phyloP scores from a whole-genome alignment of 805 yeast species.

The Maudiozyma serrabonitensis region DNA sequence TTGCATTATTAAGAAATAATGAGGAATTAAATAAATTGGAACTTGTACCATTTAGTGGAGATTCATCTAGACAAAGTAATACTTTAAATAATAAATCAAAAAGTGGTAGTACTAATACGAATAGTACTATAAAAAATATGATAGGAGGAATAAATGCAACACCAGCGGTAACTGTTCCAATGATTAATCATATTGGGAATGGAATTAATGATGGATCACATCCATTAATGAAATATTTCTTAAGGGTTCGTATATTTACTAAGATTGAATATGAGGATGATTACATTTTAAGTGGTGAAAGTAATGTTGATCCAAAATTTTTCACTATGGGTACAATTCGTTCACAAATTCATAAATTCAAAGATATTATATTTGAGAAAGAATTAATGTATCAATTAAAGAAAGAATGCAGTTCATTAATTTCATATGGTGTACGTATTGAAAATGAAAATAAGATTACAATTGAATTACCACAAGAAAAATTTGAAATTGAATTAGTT shows the following conservation, averaged over 20 bases:
- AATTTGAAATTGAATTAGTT: slow-evolving; percentile 55
- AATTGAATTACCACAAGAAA: slow-evolving; percentile 54
- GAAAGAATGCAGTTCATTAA: slow-evolving; percentile 62
- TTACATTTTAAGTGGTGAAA: slow-evolving; percentile 48
- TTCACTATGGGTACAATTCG: slow-evolving; percentile 29
- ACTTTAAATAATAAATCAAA: slow-evolving; percentile 2
- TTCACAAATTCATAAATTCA: slow-evolving; percentile 53
- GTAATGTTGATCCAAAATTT: slow-evolving; percentile 23
- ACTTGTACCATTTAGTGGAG: slow-evolving; percentile 27
- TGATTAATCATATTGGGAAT: slow-evolving; percentile 9
- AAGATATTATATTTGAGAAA: slow-evolving; percentile 76
- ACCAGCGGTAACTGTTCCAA: neutral
- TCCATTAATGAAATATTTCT: slow-evolving; percentile 24
- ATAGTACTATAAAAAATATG: slow-evolving; percentile 1
- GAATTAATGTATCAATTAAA: slow-evolving; percentile 73
- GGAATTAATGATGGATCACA: neutral
- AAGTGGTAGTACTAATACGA: slow-evolving; percentile 16
- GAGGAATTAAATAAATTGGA: slow-evolving; percentile 32
- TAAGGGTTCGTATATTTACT: slow-evolving; percentile 51
- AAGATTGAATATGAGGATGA: slow-evolving; percentile 44
- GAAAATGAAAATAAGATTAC: slow-evolving; percentile 54
- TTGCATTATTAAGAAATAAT: slow-evolving; percentile 56
- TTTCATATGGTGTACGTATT: slow-evolving; percentile 58
- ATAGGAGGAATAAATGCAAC: neutral
- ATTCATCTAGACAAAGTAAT: neutral